Evolutionary conservation across 352 stramenopile genomes (phyloP).

Genomic region (Phytopythium litorale): DNA sequence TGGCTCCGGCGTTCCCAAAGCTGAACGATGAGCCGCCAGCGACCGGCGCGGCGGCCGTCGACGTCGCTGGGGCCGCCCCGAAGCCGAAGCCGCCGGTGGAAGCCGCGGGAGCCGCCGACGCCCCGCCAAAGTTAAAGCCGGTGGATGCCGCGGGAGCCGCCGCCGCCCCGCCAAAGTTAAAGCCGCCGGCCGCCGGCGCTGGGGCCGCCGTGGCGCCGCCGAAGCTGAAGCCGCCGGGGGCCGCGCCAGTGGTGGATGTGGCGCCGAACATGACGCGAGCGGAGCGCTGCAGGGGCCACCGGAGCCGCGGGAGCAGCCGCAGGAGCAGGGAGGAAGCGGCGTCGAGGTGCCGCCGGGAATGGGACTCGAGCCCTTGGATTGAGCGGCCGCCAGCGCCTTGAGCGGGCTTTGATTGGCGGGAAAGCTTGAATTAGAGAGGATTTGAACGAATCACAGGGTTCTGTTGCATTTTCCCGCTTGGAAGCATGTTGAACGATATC

Average conservation of each 20-base stretch:
- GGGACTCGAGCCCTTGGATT: not conserved
- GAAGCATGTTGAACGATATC: no score
- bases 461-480: no score
- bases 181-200: slow-evolving; percentile 6
- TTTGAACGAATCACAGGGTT: slow-evolving; percentile 18
- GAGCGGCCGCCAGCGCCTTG: not conserved
- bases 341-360: not conserved
- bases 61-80: slow-evolving; percentile 3
- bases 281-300: no score
- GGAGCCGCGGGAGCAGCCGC: not conserved
- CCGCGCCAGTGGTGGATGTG: slow-evolving; percentile 21
- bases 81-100: slow-evolving; percentile 14
- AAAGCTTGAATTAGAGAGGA: not conserved
- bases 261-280: slow-evolving; percentile 42
- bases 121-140: no score
- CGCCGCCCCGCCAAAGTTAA: slow-evolving; percentile 16
- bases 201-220: slow-evolving; percentile 22
- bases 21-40: slow-evolving; percentile 8
- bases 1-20: slow-evolving; percentile 10
- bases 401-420: slow-evolving; percentile 14
- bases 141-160: slow-evolving; percentile 15
- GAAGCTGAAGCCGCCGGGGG: slow-evolving; percentile 43
- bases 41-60: slow-evolving; percentile 5
- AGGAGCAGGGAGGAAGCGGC: no score
- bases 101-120: not conserved